Percentiles rank a stretch among this genome's conserved stretches.
Conservation (phyloP, 2,329 filamentous ascomycete genomes). For the Purpureocillium lavendulum region DNA sequence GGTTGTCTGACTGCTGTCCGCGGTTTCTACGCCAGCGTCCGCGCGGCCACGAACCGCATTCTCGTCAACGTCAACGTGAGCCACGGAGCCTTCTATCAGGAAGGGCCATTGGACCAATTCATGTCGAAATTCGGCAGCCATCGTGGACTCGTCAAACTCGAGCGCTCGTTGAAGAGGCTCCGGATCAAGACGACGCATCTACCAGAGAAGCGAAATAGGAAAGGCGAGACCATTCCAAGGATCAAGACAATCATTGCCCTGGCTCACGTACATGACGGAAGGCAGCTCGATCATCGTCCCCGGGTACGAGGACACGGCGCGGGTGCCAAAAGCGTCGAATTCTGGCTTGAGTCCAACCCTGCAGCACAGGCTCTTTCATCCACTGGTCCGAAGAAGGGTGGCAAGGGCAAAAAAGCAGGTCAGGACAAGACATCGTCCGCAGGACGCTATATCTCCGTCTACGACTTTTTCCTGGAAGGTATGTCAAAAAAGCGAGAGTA, state of each 20-base stretch:
- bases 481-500: too few relatives aligned
- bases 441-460: slow-evolving; percentile 40
- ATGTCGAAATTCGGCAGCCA: slow-evolving; percentile 5
- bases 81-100: slow-evolving; percentile 23
- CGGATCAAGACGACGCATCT: slow-evolving; percentile 30
- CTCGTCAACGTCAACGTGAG: slow-evolving; percentile 21
- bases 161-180: slow-evolving; percentile 27
- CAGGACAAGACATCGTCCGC: slow-evolving; percentile 17
- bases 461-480: slow-evolving; percentile 34
- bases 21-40: slow-evolving; percentile 15
- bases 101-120: slow-evolving; percentile 13
- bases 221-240: slow-evolving; percentile 21
- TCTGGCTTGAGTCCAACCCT: slow-evolving; percentile 32
- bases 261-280: slow-evolving; percentile 24
- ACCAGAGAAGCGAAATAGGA: slow-evolving; percentile 19
- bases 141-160: slow-evolving; percentile 10
- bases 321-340: slow-evolving; percentile 43
- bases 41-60: slow-evolving; percentile 7
- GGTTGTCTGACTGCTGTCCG: slow-evolving; percentile 18
- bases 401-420: slow-evolving; percentile 4
- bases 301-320: slow-evolving; percentile 25
- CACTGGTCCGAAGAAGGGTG: slow-evolving; percentile 4
- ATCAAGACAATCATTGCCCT: slow-evolving; percentile 28
- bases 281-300: slow-evolving; percentile 15
- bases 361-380: slow-evolving; percentile 7